Evolutionary conservation across 495 filamentous ascomycete genomes (phyloP).

Genomic region (Penicillium cinerascens): DNA sequence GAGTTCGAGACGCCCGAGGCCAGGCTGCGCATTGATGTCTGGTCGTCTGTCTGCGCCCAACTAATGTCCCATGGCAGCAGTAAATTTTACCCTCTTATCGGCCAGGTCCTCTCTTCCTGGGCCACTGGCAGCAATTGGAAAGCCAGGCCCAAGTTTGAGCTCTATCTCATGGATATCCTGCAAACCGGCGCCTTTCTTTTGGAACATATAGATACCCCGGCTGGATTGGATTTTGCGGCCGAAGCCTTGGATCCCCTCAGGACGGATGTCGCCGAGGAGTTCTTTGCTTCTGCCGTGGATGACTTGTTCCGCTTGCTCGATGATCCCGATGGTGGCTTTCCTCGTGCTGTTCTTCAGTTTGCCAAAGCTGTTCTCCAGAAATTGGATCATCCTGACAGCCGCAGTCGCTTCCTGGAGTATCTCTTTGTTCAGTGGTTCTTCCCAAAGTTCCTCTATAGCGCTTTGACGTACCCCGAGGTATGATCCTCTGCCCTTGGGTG

Average conservation of each 20-base stretch:
- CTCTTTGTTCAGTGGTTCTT: conserved; percentile 91
- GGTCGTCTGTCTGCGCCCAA: conserved; percentile 83
- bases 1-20: conserved; percentile 79
- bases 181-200: conserved; percentile 89
- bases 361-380: conserved; percentile 77
- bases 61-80: conserved; percentile 49
- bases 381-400: conserved; percentile 64
- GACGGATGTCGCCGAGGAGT: conserved; percentile 79
- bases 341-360: conserved; percentile 76
- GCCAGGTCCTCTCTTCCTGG: conserved; percentile 71
- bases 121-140: conserved; percentile 84
- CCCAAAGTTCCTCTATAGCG: conserved; percentile 76
- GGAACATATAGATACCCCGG: conserved; percentile 64
- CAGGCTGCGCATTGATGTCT: conserved; percentile 73
- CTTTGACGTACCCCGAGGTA: conserved; percentile 87
- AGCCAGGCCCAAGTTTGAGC: conserved; percentile 81
- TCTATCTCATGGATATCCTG: conserved; percentile 88
- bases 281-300: conserved; percentile 78
- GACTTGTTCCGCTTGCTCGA: conserved; percentile 83
- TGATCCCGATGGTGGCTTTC: conserved; percentile 72
- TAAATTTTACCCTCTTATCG: conserved; percentile 40
- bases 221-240: conserved; percentile 36
- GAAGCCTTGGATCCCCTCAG: conserved; percentile 63
- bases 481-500: conserved; percentile 13
- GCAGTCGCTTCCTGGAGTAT: conserved; percentile 69